Base-by-base conservation (phyloP, 257 asterid species). In the Paraleonurus japonicus region DNA sequence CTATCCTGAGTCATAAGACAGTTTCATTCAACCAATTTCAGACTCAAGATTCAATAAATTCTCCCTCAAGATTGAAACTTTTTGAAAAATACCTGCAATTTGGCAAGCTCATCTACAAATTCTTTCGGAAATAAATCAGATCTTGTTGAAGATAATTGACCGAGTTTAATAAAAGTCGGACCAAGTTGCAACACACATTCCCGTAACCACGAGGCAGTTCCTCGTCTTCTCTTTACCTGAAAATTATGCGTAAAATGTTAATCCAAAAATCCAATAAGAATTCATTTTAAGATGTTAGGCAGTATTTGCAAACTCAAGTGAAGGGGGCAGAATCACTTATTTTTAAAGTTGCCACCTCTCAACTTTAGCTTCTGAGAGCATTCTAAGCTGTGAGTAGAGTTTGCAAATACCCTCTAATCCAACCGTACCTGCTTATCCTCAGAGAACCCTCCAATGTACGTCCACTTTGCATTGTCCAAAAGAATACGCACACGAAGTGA, bases 111-210 rank as follows among this genome's bases (percentile, higher is more conserved):
- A 1, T 91, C 92, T 17, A 94, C 99, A 81, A 89, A 91, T 76
- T 94, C 99, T 78, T 78, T 79, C 1, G 99, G 99, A 83, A 94
- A 89, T 33, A 94, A 81, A 81, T 94, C 99, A 19, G 99, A 94
- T 78, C 99, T 86, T 54, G 99, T 91, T 17, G 99, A 94, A 45
- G 96, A 91, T 70, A 90, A 64, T 61, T 94, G 99, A 37, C 99
- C 99, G 17, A 94, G 90, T 82, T 94, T 94, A 74, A 94, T 94
- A 72, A 94, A 91, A 60, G 99, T 94, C 0, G 99, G 99, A 26
- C 99, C 99, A 73, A 94, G 97, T 80, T 94, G 97, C 79, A 94
- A 76, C 67, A 91, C 95, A 26, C 80, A 76, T 66, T 91, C 97
- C 58, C 97, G 78, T 75, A 91, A 79, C 99, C 99, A 94, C 2